These are phyloP conservation scores for Saturnispora hagleri DNA, from an alignment of 805 yeast genomes.

Conservation along the genomic window DNA sequence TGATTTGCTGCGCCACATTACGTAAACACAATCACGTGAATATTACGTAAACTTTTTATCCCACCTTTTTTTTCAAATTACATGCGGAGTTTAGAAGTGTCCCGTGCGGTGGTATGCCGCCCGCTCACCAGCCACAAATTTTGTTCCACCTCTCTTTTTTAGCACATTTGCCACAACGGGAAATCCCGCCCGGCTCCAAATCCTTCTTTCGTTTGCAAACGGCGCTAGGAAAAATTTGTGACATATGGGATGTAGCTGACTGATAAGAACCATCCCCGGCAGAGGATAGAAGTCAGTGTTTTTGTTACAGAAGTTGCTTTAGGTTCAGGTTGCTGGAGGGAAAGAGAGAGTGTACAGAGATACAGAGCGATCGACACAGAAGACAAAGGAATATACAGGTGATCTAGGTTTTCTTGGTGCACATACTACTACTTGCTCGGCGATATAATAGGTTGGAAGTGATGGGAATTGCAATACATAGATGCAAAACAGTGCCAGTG, in stretches of 20 bases:
- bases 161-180: background rate
- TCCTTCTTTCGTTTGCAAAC: background rate
- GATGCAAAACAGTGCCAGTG: background rate
- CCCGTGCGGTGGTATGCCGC: too few species aligned
- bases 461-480: background rate
- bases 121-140: background rate
- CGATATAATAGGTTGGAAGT: background rate
- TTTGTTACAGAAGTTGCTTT: background rate
- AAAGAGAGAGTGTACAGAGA: background rate
- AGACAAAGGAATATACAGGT: background rate
- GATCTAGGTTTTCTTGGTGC: background rate
- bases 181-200: background rate
- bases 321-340: background rate
- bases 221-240: background rate
- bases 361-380: background rate
- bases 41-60: background rate
- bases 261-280: background rate
- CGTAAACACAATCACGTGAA: background rate
- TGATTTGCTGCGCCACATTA: too few species aligned
- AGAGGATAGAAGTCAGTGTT: background rate
- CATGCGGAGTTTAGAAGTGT: background rate
- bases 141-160: too few species aligned
- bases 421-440: background rate
- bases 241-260: background rate
- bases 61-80: too few species aligned